phyloP scores from a whole-genome alignment of 441 rosid species.

The Hura crepitans region DNA sequence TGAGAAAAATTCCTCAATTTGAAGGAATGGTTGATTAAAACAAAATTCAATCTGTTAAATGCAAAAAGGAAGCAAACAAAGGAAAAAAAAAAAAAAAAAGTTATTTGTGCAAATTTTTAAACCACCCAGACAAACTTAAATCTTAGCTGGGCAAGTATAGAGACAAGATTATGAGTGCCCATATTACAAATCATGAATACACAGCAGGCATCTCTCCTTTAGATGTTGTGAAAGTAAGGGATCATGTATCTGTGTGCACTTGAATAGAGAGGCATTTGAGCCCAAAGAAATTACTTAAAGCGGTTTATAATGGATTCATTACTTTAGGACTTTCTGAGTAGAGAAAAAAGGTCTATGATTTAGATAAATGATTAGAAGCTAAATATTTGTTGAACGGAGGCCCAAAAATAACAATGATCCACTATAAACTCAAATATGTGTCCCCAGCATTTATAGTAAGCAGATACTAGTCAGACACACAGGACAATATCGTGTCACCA shows the following conservation, averaged over 20 bases:
- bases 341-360: too few species aligned
- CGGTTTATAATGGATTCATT: too few species aligned
- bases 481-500: not conserved
- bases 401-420: too few species aligned
- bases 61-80: not conserved
- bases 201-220: not conserved
- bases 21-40: not conserved
- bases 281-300: too few species aligned
- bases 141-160: not conserved
- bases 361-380: too few species aligned
- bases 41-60: not conserved
- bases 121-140: not conserved
- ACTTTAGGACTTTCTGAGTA: not conserved
- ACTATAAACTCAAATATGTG: too few species aligned
- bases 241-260: too few species aligned
- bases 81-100: too few species aligned
- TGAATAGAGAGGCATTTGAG: too few species aligned
- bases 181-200: not conserved
- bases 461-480: not conserved
- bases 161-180: not conserved
- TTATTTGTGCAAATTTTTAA: not conserved
- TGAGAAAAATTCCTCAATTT: not conserved
- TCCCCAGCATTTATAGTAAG: not conserved
- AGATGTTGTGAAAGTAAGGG: too few species aligned
- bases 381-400: too few species aligned